phyloP scores from a whole-genome alignment of 768 basidiomycete genomes.

The Lentinula raphanica region DNA sequence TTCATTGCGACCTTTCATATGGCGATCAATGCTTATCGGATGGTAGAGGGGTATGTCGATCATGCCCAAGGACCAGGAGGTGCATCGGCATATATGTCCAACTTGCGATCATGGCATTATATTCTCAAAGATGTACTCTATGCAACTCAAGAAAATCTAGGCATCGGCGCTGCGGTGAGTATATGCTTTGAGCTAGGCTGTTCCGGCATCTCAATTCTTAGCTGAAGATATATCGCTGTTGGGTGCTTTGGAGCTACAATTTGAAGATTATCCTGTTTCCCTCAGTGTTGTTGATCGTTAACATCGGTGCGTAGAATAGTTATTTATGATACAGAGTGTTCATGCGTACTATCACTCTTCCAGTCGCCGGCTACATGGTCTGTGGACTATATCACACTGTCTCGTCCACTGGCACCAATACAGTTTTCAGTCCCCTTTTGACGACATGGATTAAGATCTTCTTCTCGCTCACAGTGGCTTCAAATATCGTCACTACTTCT shows the following conservation, averaged over 20 bases:
- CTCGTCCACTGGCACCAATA: constrained; percentile 8
- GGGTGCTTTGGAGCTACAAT: constrained; percentile 15
- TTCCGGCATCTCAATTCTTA: not conserved
- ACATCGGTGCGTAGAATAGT: constrained; percentile 7
- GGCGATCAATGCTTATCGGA: constrained; percentile 13
- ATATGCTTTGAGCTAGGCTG: not conserved
- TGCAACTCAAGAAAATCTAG: constrained; percentile 15
- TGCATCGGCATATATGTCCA: constrained; percentile 13
- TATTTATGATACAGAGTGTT: not conserved
- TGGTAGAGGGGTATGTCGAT: constrained; percentile 12
- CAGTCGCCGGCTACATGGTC: constrained; percentile 15
- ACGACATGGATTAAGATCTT: constrained; percentile 15
- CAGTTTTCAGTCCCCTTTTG: constrained; percentile 13
- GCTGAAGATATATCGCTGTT: constrained; percentile 19
- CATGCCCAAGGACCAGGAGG: constrained; percentile 9
- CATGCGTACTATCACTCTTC: not conserved
- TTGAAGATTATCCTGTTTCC: constrained; percentile 13
- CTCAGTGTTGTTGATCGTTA: constrained; percentile 10
- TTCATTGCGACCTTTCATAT: constrained; percentile 14
- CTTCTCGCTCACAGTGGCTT: constrained; percentile 14
- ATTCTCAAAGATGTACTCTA: constrained; percentile 16
- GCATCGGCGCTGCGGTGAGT: constrained; percentile 14
- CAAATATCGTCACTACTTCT: constrained; percentile 17
- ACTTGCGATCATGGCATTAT: constrained; percentile 14
- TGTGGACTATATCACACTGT: constrained; percentile 9